These are phyloP conservation scores for Apophysomyces elegans DNA, from an alignment of 371 early-diverging fungal genomes.

Conservation along the genomic window DNA sequence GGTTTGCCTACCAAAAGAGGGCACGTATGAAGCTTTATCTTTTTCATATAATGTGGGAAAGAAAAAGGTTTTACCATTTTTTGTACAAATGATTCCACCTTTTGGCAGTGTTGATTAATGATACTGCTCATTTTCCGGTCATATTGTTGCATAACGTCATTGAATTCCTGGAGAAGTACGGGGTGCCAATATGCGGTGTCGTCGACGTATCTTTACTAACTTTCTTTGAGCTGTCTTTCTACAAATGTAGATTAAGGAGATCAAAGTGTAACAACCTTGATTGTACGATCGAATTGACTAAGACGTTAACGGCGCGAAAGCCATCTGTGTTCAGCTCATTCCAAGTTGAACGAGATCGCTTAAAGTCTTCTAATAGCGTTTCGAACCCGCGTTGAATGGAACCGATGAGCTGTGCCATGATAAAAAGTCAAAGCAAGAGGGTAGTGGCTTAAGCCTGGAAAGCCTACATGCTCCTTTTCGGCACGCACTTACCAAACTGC, in stretches of 20 bases:
- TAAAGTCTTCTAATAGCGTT: conserved; percentile 40
- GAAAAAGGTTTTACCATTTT: conserved; percentile 32
- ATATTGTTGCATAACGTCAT: conserved; percentile 36
- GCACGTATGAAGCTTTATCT: background rate
- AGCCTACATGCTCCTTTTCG: too few species aligned
- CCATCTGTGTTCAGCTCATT: conserved; percentile 44
- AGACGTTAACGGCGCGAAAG: conserved; percentile 35
- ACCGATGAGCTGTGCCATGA: conserved; percentile 39
- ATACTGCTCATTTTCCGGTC: conserved; percentile 35
- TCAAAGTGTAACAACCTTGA: conserved; percentile 26
- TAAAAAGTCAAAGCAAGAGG: conserved; percentile 8
- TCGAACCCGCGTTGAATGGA: conserved; percentile 40
- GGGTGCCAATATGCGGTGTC: conserved; percentile 55
- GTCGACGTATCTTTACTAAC: conserved; percentile 42
- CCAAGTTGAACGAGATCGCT: conserved; percentile 40
- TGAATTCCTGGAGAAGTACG: conserved; percentile 28
- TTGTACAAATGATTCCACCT: conserved; percentile 25
- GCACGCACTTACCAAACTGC: too few species aligned
- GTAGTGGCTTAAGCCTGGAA: conserved; percentile 8
- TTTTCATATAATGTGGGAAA: too few species aligned
- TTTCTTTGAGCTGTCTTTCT: conserved; percentile 1
- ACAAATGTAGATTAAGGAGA: background rate
- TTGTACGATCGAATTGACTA: conserved; percentile 47
- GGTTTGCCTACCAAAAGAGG: conserved; percentile 28
- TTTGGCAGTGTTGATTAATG: conserved; percentile 26